Base-by-base conservation (phyloP, 176 grass and related monocot genomes). In the Microstegium vimineum region DNA sequence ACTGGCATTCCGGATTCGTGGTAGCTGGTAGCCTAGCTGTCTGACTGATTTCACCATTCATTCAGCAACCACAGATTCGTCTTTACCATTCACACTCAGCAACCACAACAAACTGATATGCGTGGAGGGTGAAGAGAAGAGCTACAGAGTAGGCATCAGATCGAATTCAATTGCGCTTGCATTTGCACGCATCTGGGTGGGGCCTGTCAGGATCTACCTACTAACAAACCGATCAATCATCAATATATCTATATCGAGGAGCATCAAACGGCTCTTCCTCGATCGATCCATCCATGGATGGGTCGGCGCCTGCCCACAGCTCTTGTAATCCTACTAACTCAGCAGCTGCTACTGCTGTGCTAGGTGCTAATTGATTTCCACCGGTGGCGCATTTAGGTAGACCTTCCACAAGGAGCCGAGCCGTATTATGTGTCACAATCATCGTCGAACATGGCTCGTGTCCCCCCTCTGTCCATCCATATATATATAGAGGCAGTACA, bases 391-490 rank as follows among this genome's bases (percentile, higher is more conserved):
- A n/a, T 90, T 89, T 89, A 84, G 89, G 83, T 91, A 65, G 83
- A 94, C 89, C 89, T 86, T 91, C 86, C 80, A 62, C 61, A 14
- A 28, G 27, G 36, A 82, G 68, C 37, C 56, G 26, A 41, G 40
- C 38, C 43, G 18, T 43, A n/a, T 45, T 84, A 78, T 76, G 86
- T 10, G 56, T 80, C 82, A 64, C 89, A 91, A 87, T 91, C 74
- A 94, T 94, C 75, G 71, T 79, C 37, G 85, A 94, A 94, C 89
- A 87, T 94, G 92, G 79, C 89, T 77, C 64, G 85, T 62, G 59
- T 26, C 4, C 10, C 56, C 25, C 9, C 45, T 10, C 34, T 4
- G 11, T 31, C 8, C 20, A n/a, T 46, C 73, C 30, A 74, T 56
- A n/a, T 56, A 27, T 62, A 28, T 62, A 28, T 32, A 90, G 60